Evolutionary conservation across 2,329 filamentous ascomycete genomes (phyloP).

Genomic region (Hypoxylon sp.): DNA sequence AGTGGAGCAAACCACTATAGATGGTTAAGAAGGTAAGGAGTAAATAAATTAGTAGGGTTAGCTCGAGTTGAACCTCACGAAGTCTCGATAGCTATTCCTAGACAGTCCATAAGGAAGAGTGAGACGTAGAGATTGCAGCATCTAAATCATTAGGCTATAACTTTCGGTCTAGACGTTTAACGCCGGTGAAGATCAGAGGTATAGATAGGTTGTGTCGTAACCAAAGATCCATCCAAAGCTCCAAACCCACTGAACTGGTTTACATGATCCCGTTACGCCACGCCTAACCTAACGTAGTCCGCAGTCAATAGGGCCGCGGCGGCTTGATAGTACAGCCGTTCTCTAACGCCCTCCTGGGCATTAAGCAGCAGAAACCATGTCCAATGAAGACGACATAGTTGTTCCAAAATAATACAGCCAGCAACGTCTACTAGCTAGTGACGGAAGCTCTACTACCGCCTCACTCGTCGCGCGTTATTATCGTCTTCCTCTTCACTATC

Average conservation of each 20-base stretch:
- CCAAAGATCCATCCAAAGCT: slow-evolving; percentile 20
- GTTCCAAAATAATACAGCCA: background rate
- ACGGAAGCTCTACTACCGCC: slow-evolving; percentile 35
- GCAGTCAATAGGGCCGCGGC: slow-evolving; percentile 3
- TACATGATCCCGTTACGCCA: slow-evolving; percentile 21
- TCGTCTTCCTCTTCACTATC: slow-evolving; percentile 75
- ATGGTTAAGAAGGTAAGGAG: background rate
- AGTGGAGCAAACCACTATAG: background rate
- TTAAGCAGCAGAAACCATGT: slow-evolving; percentile 2
- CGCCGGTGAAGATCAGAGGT: background rate
- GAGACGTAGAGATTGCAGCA: background rate
- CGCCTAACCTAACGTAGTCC: slow-evolving; percentile 3
- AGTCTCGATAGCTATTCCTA: background rate
- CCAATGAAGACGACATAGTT: slow-evolving; percentile 11
- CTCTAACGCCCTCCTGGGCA: background rate
- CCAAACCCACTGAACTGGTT: slow-evolving; percentile 16
- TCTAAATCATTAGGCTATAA: background rate
- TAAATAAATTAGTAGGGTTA: background rate
- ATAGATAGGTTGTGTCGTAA: slow-evolving; percentile 4
- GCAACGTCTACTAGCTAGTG: background rate
- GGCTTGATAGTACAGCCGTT: background rate
- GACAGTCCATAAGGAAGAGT: background rate
- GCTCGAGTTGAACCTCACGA: background rate
- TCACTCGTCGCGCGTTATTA: slow-evolving; percentile 39
- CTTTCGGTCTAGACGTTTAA: background rate